Evolutionary conservation across 495 filamentous ascomycete species (phyloP).

Genomic region (Letharia columbiana): DNA sequence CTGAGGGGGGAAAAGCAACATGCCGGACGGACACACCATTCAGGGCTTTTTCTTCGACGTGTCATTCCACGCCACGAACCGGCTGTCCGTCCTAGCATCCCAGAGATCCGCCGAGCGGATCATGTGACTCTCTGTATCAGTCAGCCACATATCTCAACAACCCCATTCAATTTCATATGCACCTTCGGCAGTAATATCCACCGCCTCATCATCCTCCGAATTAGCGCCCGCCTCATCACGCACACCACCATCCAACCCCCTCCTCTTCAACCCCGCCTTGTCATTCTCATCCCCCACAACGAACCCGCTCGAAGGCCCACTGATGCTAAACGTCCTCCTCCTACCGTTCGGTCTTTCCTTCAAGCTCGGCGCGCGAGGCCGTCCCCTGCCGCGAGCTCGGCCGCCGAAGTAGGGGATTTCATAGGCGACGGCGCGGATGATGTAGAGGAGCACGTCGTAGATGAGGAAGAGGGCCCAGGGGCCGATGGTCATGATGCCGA

Average conservation of each 20-base stretch:
- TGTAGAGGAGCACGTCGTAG: slow-evolving; percentile 60
- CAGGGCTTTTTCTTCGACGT: slow-evolving; percentile 16
- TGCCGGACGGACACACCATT: background rate
- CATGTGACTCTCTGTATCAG: slow-evolving; percentile 6
- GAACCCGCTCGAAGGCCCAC: background rate
- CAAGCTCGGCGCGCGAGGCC: slow-evolving; percentile 57
- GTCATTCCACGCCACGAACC: slow-evolving; percentile 7
- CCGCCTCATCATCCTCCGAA: background rate
- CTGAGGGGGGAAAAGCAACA: background rate
- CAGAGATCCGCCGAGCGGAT: slow-evolving; percentile 14
- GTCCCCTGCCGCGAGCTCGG: slow-evolving; percentile 50
- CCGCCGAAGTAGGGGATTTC: slow-evolving; percentile 56
- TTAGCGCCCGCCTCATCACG: background rate
- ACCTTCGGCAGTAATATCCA: background rate
- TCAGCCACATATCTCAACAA: background rate
- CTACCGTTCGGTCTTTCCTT: slow-evolving; percentile 50
- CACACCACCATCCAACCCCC: background rate
- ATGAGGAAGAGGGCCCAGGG: slow-evolving; percentile 59
- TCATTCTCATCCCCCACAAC: slow-evolving; percentile 12
- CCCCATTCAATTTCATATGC: no score
- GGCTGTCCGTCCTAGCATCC: slow-evolving; percentile 15
- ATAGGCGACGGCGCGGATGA: slow-evolving; percentile 50
- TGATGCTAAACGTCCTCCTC: slow-evolving; percentile 43
- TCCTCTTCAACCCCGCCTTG: slow-evolving; percentile 6
- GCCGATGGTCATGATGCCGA: slow-evolving; percentile 54